Percentiles rank a stretch among this genome's conserved stretches.
These are phyloP conservation scores for Solanum pinnatisectum DNA, from an alignment of 257 asterid genomes.

Conservation along the genomic window DNA sequence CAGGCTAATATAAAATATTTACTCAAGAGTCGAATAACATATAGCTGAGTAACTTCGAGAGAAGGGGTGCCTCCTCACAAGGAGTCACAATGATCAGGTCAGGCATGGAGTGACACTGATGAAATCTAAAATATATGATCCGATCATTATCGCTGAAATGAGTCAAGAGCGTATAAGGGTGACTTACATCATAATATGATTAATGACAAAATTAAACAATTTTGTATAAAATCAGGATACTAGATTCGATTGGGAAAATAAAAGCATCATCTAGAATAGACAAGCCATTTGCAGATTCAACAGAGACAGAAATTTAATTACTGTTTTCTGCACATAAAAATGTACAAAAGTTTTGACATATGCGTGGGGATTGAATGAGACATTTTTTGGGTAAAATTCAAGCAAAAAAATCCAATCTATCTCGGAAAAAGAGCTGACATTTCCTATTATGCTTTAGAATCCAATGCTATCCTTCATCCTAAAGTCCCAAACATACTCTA, in stretches of 20 bases:
- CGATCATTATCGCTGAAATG: neutral
- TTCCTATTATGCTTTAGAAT: neutral
- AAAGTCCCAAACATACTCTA: neutral
- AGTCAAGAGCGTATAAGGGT: neutral
- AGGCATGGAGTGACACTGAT: neutral
- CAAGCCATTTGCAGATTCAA: neutral
- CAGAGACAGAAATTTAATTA: neutral
- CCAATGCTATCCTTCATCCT: neutral
- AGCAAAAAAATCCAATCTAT: neutral
- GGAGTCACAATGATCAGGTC: neutral
- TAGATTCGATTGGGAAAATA: neutral
- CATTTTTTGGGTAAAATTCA: neutral
- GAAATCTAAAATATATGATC: too few species aligned
- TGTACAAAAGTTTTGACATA: slow-evolving; percentile 8
- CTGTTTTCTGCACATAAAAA: neutral
- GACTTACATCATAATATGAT: neutral
- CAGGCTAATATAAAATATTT: neutral
- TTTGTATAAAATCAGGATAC: neutral
- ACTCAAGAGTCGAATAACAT: neutral
- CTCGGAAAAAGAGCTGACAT: neutral
- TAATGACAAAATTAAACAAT: neutral
- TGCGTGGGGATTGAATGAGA: neutral
- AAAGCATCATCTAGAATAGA: neutral
- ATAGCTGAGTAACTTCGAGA: neutral
- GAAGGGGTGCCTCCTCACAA: neutral